A percentile compares a stretch with the other conserved stretches of the same genome.
These are phyloP conservation scores for Xylogone sp. DNA, from an alignment of 2,329 filamentous ascomycete genomes.

Conservation along the genomic window DNA sequence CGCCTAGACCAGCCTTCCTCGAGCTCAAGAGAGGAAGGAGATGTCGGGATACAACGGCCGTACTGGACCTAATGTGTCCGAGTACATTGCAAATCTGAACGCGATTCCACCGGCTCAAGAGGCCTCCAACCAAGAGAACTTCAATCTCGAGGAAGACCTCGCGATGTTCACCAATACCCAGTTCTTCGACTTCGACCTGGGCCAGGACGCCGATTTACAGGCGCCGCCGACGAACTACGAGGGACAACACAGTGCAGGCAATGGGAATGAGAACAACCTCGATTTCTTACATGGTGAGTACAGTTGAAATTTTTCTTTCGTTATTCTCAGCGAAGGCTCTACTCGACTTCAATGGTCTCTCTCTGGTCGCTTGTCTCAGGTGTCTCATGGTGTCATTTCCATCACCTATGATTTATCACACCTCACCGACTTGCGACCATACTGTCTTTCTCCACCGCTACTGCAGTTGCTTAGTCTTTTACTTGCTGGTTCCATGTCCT, in stretches of 20 bases:
- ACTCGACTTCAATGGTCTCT: not conserved
- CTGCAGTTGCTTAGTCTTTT: no score
- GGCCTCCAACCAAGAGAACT: conserved; percentile 44
- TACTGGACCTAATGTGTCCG: conserved; percentile 80
- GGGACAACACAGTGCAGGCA: conserved; percentile 1
- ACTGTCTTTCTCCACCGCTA: not conserved
- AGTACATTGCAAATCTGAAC: conserved; percentile 86
- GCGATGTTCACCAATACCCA: conserved; percentile 79
- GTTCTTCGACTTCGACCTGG: conserved; percentile 75
- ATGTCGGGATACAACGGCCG: conserved; percentile 77
- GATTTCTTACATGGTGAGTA: conserved; percentile 50
- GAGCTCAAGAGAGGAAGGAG: not conserved
- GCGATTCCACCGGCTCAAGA: conserved; percentile 61
- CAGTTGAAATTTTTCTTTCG: conserved; percentile 1
- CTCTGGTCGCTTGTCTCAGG: not conserved
- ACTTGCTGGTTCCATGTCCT: no score
- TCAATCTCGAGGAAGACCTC: conserved; percentile 67
- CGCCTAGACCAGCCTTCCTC: not conserved
- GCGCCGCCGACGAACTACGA: conserved; percentile 15
- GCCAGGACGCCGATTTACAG: conserved; percentile 56
- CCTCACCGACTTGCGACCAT: not conserved
- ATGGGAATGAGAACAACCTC: conserved; percentile 29
- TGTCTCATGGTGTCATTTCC: not conserved
- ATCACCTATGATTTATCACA: not conserved
- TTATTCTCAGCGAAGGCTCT: not conserved